Percentiles rank a stretch among this genome's conserved stretches.
Evolutionary conservation across 768 basidiomycete genomes (phyloP).

Genomic region (Panaeolus papilionaceus): DNA sequence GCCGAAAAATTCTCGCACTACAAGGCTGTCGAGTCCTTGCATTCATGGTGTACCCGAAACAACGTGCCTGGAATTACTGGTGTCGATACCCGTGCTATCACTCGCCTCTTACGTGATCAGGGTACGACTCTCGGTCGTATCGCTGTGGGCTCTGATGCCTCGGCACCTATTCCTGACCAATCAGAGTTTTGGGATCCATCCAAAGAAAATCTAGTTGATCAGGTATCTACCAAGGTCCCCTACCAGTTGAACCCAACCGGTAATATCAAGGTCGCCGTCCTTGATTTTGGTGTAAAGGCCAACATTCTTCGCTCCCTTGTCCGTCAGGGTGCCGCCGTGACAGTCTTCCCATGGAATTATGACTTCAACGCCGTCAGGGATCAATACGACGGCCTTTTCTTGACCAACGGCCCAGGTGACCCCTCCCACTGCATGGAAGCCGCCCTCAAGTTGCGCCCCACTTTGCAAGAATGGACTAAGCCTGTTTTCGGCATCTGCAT

Average conservation of each 20-base stretch:
- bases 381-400: slow-evolving; percentile 92
- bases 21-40: slow-evolving; percentile 89
- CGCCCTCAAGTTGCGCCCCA: slow-evolving; percentile 78
- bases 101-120: slow-evolving; percentile 90
- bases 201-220: slow-evolving; percentile 90
- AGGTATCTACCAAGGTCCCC: slow-evolving; percentile 84
- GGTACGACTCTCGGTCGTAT: slow-evolving; percentile 95
- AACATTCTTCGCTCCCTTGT: slow-evolving; percentile 95
- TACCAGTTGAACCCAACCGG: slow-evolving; percentile 89
- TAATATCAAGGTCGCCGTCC: slow-evolving; percentile 90
- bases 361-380: slow-evolving; percentile 94
- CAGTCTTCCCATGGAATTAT: slow-evolving; percentile 97
- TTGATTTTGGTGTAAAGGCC: slow-evolving; percentile 97
- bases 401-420: slow-evolving; percentile 97
- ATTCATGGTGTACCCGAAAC: slow-evolving; percentile 91
- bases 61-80: slow-evolving; percentile 94
- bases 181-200: slow-evolving; percentile 95
- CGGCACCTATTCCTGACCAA: slow-evolving; percentile 59
- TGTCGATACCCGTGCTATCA: slow-evolving; percentile 97
- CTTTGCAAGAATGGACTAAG: slow-evolving; percentile 87
- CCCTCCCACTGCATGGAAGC: slow-evolving; percentile 90
- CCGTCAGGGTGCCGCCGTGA: slow-evolving; percentile 89
- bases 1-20: slow-evolving; percentile 97
- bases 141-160: slow-evolving; percentile 78
- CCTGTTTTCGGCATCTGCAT: slow-evolving; percentile 99